phyloP scores from a whole-genome alignment of 495 filamentous ascomycete species.

The Physcia stellaris region DNA sequence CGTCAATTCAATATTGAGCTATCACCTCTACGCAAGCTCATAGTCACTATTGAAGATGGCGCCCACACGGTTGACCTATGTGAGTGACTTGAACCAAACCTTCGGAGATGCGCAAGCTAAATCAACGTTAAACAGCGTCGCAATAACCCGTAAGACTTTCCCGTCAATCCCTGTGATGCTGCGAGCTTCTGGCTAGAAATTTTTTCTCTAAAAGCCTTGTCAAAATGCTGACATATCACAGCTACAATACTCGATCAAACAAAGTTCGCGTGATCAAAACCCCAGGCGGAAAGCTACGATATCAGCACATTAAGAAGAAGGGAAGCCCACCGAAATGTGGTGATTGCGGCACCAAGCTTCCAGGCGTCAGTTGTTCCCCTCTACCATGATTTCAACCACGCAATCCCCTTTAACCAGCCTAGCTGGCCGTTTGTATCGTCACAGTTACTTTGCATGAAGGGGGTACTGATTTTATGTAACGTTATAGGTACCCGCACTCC shows the following conservation, averaged over 20 bases:
- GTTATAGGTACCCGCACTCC: constrained; percentile 80
- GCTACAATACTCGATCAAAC: constrained; percentile 96
- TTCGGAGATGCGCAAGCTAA: too few relatives aligned
- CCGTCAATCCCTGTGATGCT: constrained; percentile 7
- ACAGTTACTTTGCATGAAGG: too few relatives aligned
- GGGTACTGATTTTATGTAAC: neutral
- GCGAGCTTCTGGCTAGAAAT: constrained; percentile 1
- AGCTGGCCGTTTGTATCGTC: too few relatives aligned
- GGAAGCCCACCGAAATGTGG: constrained; percentile 94
- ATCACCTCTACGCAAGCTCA: neutral
- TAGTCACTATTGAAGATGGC: constrained; percentile 38
- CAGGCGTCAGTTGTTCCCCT: constrained; percentile 59
- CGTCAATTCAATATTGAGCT: too few relatives aligned
- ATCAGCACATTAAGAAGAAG: constrained; percentile 98
- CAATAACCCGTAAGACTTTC: constrained; percentile 85
- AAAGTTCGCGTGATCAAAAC: constrained; percentile 93
- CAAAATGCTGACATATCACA: too few relatives aligned
- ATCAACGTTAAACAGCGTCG: too few relatives aligned
- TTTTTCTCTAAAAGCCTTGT: too few relatives aligned
- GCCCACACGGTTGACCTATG: constrained; percentile 62
- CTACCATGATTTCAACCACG: neutral
- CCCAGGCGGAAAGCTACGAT: constrained; percentile 82
- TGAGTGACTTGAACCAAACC: constrained; percentile 30
- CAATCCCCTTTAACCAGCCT: too few relatives aligned
- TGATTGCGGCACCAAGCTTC: constrained; percentile 92